phyloP scores from a whole-genome alignment of 1,284 basidiomycete species.

The Malassezia slooffiae region DNA sequence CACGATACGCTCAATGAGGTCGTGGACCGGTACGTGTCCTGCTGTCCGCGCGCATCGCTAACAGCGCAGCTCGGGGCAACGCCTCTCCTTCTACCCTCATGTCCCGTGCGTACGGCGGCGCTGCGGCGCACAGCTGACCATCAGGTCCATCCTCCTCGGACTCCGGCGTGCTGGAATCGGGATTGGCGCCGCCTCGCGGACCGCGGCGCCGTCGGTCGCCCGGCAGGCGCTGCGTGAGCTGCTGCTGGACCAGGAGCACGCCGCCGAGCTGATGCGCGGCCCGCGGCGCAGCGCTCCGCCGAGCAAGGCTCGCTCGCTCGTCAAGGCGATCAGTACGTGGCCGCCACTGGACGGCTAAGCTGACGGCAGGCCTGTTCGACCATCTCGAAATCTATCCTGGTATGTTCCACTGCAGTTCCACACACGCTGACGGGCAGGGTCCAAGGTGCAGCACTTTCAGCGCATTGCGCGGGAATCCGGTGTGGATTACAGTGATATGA shows the following conservation, averaged over 20 bases:
- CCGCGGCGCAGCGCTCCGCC: neutral
- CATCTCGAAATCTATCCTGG: conserved; percentile 43
- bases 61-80: conserved; percentile 10
- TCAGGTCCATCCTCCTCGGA: conserved; percentile 25
- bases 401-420: too few relatives aligned
- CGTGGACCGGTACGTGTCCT: conserved; percentile 22
- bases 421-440: neutral
- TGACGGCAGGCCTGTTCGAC: conserved; percentile 22
- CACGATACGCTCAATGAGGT: conserved; percentile 27
- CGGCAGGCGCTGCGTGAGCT: conserved; percentile 34
- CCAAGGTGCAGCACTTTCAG: conserved; percentile 37
- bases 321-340: conserved; percentile 20
- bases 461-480: conserved; percentile 25
- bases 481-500: conserved; percentile 36
- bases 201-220: conserved; percentile 30
- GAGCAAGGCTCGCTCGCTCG: neutral
- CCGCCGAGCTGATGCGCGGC: too few relatives aligned
- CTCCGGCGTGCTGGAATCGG: conserved; percentile 17
- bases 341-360: neutral
- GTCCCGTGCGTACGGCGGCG: conserved; percentile 20
- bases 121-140: too few relatives aligned
- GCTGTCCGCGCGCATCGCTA: too few relatives aligned
- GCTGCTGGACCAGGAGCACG: conserved; percentile 16
- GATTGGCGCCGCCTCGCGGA: conserved; percentile 34
- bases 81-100: conserved; percentile 31